A percentile compares a stretch with the other conserved stretches of the same genome.
phyloP scores from a whole-genome alignment of 192 early-diverging fungal genomes.

The Cladochytrium replicatum region DNA sequence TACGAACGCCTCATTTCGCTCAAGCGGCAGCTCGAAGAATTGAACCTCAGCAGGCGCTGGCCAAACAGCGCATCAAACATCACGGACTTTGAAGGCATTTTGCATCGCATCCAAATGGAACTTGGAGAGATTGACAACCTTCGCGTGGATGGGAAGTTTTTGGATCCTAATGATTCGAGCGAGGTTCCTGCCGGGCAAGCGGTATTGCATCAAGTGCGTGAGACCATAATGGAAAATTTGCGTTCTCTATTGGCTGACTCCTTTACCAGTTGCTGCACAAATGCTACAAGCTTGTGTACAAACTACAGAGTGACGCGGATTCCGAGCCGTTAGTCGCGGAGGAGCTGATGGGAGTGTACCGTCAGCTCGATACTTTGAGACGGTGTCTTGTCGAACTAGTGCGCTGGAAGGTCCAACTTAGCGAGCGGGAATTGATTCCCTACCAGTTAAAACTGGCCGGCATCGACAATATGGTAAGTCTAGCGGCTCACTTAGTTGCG shows the following conservation, averaged over 20 bases:
- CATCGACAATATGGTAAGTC: slow-evolving; percentile 58
- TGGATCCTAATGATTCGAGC: slow-evolving; percentile 44
- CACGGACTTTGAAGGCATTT: slow-evolving; percentile 1
- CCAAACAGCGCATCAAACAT: slow-evolving; percentile 66
- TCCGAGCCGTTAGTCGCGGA: slow-evolving; percentile 79
- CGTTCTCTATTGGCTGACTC: slow-evolving; percentile 7
- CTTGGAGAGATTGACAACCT: slow-evolving; percentile 73
- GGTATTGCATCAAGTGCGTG: slow-evolving; percentile 36
- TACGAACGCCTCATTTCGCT: slow-evolving; percentile 40
- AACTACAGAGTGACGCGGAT: slow-evolving; percentile 64
- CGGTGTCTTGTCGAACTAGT: slow-evolving; percentile 67
- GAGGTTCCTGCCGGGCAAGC: slow-evolving; percentile 65
- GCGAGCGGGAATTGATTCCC: slow-evolving; percentile 65
- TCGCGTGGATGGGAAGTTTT: slow-evolving; percentile 76
- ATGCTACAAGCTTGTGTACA: slow-evolving; percentile 78
- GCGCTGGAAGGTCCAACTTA: slow-evolving; percentile 70
- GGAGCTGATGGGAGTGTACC: slow-evolving; percentile 72
- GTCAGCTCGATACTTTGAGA: slow-evolving; percentile 72
- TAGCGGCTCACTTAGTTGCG: not conserved
- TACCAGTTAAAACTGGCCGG: slow-evolving; percentile 82
- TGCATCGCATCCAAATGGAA: slow-evolving; percentile 48
- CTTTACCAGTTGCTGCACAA: slow-evolving; percentile 69
- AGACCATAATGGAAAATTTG: slow-evolving; percentile 22
- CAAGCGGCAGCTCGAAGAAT: slow-evolving; percentile 62
- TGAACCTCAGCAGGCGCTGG: slow-evolving; percentile 66